Conservation (phyloP, 495 filamentous ascomycete species). For the Talaromyces stipitatus region DNA sequence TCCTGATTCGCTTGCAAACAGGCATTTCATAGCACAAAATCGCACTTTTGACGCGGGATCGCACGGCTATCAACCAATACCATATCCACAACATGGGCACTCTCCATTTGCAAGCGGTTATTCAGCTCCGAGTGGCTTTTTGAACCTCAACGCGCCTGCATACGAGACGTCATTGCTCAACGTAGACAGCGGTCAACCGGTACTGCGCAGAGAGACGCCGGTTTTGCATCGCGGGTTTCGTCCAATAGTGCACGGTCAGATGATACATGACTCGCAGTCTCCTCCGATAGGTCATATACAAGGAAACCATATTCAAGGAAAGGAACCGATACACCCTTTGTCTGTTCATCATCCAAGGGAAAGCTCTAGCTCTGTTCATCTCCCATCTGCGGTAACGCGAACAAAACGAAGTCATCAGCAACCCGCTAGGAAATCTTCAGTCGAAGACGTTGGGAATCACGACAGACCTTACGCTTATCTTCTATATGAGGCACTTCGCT, state of each 20-base stretch:
- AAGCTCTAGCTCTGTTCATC: not conserved
- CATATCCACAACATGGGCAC: not conserved
- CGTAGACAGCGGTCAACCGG: not conserved
- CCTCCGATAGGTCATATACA: not conserved
- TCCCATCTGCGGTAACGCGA: not conserved
- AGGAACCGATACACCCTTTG: not conserved
- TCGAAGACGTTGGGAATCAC: constrained; percentile 26
- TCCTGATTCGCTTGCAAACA: not conserved
- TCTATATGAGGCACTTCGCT: constrained; percentile 68
- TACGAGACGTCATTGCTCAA: not conserved
- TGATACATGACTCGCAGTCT: not conserved
- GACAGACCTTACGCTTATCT: constrained; percentile 75
- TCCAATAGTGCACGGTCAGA: not conserved
- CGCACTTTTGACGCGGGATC: not conserved
- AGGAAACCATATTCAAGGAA: no score
- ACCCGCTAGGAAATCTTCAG: not conserved
- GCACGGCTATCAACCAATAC: not conserved
- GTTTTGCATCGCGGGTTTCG: not conserved
- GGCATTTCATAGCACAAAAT: not conserved
- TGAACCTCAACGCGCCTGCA: not conserved
- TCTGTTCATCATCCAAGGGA: not conserved
- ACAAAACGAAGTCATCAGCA: not conserved
- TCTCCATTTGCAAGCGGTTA: not conserved
- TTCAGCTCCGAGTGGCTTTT: not conserved
- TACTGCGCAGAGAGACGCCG: not conserved